These are phyloP conservation scores for Selaginella tamariscina DNA, from an alignment of 75 land plant species.

Conservation along the genomic window DNA sequence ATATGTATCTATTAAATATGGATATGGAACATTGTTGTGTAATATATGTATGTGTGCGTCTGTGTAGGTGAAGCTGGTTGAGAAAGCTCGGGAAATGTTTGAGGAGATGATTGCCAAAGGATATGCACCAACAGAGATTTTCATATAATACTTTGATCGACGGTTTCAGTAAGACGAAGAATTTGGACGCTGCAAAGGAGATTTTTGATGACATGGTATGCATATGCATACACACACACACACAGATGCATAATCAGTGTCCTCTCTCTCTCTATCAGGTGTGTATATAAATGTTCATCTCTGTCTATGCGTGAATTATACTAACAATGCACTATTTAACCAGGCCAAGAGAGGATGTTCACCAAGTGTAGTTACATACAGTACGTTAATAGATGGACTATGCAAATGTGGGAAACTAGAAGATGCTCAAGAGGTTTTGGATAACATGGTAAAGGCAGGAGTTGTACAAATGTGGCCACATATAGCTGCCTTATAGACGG, in stretches of 20 bases:
- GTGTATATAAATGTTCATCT: too few relatives aligned
- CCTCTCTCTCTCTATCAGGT: too few relatives aligned
- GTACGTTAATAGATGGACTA: conserved; percentile 41
- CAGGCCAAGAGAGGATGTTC: conserved; percentile 20
- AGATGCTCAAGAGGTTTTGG: conserved; percentile 28
- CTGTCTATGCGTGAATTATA: too few relatives aligned
- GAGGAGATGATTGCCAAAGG: background rate
- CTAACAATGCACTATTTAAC: too few relatives aligned
- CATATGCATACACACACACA: too few relatives aligned
- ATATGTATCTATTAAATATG: too few relatives aligned
- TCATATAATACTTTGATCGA: background rate
- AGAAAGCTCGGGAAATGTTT: background rate
- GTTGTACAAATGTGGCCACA: conserved; percentile 32
- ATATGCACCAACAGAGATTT: background rate
- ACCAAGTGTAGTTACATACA: conserved; percentile 39
- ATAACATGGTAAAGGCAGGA: conserved; percentile 19
- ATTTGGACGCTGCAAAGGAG: background rate
- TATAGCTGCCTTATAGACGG: conserved; percentile 36
- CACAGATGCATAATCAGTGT: too few relatives aligned
- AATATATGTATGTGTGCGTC: too few relatives aligned
- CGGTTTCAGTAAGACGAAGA: background rate
- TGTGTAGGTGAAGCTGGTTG: background rate
- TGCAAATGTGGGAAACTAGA: conserved; percentile 29
- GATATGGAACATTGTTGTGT: too few relatives aligned
- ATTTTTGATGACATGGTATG: background rate